phyloP scores from a whole-genome alignment of 1,284 basidiomycete genomes.

The Ustilago tritici region DNA sequence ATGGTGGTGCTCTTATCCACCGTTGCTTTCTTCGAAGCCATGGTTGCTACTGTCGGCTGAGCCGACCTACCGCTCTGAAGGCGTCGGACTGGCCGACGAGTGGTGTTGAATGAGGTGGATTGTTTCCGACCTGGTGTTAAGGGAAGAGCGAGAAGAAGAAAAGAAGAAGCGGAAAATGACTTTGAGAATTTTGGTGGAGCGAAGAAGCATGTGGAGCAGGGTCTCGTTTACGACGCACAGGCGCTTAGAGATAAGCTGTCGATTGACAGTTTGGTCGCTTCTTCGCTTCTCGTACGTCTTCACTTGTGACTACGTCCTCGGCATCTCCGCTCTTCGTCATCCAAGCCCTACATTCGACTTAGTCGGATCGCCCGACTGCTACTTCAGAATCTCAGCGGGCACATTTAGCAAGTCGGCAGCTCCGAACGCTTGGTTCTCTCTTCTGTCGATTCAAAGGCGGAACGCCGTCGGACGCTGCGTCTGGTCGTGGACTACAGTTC shows the following conservation, averaged over 20 bases:
- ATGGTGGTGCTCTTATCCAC: slow-evolving; percentile 41
- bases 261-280: background rate
- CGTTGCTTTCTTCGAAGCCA: slow-evolving; percentile 34
- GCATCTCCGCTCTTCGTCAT: background rate
- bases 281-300: background rate
- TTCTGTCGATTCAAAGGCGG: background rate
- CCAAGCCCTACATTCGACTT: background rate
- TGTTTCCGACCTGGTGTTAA: background rate
- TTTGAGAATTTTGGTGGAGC: slow-evolving; percentile 7
- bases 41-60: background rate
- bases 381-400: background rate
- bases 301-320: background rate
- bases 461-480: background rate
- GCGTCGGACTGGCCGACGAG: background rate
- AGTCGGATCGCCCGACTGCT: background rate
- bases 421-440: background rate
- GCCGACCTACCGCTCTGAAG: background rate
- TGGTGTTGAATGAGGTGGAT: background rate
- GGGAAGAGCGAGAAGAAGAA: background rate
- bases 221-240: slow-evolving; percentile 18
- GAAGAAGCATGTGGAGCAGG: slow-evolving; percentile 17
- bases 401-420: background rate
- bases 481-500: background rate
- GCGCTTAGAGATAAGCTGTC: slow-evolving; percentile 7
- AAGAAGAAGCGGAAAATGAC: slow-evolving; percentile 6